These are phyloP conservation scores for Colletotrichum sp. DNA, from an alignment of 2,329 filamentous ascomycete genomes.

Conservation along the genomic window DNA sequence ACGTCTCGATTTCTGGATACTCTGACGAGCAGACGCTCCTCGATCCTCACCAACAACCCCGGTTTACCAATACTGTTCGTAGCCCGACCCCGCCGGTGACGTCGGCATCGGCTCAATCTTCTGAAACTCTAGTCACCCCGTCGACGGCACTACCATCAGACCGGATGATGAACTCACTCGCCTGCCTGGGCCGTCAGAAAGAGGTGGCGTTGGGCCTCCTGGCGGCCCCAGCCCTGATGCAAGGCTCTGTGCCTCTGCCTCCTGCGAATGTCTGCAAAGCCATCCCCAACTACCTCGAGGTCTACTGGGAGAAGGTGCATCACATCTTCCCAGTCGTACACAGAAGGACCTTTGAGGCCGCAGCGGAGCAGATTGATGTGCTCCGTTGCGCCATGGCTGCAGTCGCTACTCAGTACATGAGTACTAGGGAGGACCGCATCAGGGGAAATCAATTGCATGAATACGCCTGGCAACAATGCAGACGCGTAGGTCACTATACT, in stretches of 20 bases:
- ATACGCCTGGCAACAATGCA: slow-evolving; percentile 54
- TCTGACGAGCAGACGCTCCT: slow-evolving; percentile 40
- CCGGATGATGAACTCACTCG: slow-evolving; percentile 37
- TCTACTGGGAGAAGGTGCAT: slow-evolving; percentile 60
- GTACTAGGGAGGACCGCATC: slow-evolving; percentile 52
- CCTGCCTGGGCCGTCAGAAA: slow-evolving; percentile 46
- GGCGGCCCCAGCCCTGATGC: slow-evolving; percentile 39
- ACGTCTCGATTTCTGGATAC: slow-evolving; percentile 40
- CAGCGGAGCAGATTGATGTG: slow-evolving; percentile 44
- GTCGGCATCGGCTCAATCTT: slow-evolving; percentile 47
- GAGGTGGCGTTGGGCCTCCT: slow-evolving; percentile 42
- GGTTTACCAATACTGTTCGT: slow-evolving; percentile 50
- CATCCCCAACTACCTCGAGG: slow-evolving; percentile 55
- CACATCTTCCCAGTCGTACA: slow-evolving; percentile 56
- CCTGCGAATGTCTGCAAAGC: slow-evolving; percentile 38
- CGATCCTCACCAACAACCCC: slow-evolving; percentile 37
- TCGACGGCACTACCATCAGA: slow-evolving; percentile 42
- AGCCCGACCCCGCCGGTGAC: slow-evolving; percentile 52
- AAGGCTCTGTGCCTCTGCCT: slow-evolving; percentile 37
- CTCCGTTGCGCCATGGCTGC: slow-evolving; percentile 62
- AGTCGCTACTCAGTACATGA: slow-evolving; percentile 57
- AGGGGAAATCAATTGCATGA: slow-evolving; percentile 57
- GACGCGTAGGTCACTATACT: slow-evolving; percentile 46
- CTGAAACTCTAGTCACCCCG: slow-evolving; percentile 55
- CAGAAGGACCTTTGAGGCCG: slow-evolving; percentile 46